Base-by-base conservation (phyloP, 1,284 basidiomycete species). In the Somion occarium region DNA sequence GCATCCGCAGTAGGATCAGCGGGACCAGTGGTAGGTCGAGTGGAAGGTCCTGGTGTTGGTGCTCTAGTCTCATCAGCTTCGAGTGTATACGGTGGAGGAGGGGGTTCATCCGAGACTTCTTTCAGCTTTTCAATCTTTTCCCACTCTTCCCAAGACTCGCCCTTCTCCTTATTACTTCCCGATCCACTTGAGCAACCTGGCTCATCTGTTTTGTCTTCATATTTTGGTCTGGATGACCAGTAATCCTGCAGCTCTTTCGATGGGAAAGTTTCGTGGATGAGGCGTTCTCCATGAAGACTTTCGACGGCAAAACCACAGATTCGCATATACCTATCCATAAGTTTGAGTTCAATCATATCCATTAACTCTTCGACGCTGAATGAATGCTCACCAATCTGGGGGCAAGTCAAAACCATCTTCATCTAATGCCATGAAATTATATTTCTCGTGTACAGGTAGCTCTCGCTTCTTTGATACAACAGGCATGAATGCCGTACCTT, bases 401-500 rank as follows among this genome's bases (percentile, higher is more conserved):
- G 86, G 85, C 15, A 88, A 63, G 58, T 88, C 83, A 56, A 81
- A 76, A 2, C 85, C 85, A 56, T 89, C 86, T 57, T 77, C 79
- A 59, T 90, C 87, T 13, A 87, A 70, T 4, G 85, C 83, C 59
- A 88, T 65, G 60, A 89, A 86, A 5, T 67, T 72, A 56, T 70
- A 79, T 43, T 71, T 72, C 15, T 81, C 75, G 22, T 76, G 77
- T 47, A 73, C 69, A 15, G 87, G 87, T 1, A 88, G 68, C 50
- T 76, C 69, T 18, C 74, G 69, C 53, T 79, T 79, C 52, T 75
- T 70, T 44, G 79, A 65, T 1, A 88, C 78, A 20, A 81, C 76
- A 3, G 88, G 88, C 69, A 91, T 74, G 57, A 85, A 79, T 2
- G 81, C 85, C 0, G 87, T 90, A 25, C 88, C 88, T 68, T 89